These are phyloP conservation scores for Venturia pyrina DNA, from an alignment of 2,329 filamentous ascomycete species.

Conservation along the genomic window DNA sequence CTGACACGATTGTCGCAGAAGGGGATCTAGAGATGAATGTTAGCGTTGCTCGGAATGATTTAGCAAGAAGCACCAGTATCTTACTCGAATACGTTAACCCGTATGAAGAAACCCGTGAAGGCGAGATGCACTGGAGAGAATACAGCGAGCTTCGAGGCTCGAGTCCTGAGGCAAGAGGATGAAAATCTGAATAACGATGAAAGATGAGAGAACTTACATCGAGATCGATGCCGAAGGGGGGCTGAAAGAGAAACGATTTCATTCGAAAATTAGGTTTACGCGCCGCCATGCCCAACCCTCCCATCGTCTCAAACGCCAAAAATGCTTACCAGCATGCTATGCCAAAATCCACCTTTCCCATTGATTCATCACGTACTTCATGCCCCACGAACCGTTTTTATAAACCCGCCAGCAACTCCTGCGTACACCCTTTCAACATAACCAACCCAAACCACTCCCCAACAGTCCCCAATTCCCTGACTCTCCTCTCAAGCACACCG, in stretches of 20 bases:
- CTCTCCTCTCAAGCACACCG: constrained; percentile 51
- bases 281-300: no score
- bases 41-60: no score
- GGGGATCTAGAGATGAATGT: no score
- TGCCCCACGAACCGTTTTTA: constrained; percentile 12
- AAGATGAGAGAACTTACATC: background rate
- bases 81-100: background rate
- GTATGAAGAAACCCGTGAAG: background rate
- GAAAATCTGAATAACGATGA: background rate
- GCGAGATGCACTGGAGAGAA: background rate
- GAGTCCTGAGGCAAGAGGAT: background rate
- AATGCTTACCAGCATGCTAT: background rate
- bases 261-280: background rate
- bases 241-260: background rate
- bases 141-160: background rate
- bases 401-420: constrained; percentile 45
- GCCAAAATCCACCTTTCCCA: background rate
- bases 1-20: no score
- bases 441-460: constrained; percentile 69
- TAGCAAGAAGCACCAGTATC: background rate
- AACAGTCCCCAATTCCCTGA: constrained; percentile 65
- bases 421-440: constrained; percentile 70
- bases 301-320: background rate
- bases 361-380: background rate
- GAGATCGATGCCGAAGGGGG: background rate